Percentiles rank a stretch among this genome's conserved stretches.
Conservation (phyloP, 139 green algal genomes). For the Chlorella sp. region DNA sequence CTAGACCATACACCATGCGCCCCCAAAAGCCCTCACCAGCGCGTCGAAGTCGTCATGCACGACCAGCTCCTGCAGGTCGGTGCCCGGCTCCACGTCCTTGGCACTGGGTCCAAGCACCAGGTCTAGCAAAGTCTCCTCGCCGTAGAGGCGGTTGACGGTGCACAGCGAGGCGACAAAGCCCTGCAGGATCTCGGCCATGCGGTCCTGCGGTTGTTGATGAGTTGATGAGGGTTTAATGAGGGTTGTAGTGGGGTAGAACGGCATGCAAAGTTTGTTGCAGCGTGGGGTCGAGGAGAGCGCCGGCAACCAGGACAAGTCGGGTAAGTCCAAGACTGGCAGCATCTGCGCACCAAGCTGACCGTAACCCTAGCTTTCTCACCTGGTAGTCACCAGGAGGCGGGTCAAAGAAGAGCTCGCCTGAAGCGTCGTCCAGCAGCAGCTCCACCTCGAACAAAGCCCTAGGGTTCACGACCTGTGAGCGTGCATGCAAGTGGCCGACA, state of each 20-base stretch:
- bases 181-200: constrained; percentile 13
- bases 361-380: too few species aligned
- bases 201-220: not conserved
- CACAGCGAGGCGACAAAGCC: constrained; percentile 26
- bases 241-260: not conserved
- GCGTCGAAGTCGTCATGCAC: constrained; percentile 43
- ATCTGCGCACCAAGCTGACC: not conserved
- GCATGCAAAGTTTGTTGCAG: not conserved
- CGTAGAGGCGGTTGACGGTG: constrained; percentile 41
- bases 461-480: too few species aligned
- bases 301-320: not conserved
- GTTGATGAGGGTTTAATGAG: not conserved
- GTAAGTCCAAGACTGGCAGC: not conserved
- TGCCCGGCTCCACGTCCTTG: constrained; percentile 39
- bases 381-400: constrained; percentile 39
- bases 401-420: constrained; percentile 35
- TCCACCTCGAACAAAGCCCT: constrained; percentile 55
- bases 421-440: constrained; percentile 41
- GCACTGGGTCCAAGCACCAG: constrained; percentile 40
- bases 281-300: not conserved
- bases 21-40: constrained; percentile 43
- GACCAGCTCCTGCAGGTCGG: constrained; percentile 64
- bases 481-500: too few species aligned
- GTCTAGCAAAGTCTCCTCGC: constrained; percentile 27
- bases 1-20: too few species aligned